Conservation (phyloP, 306 rosid genomes). For the Hylodesmum podocarpum region DNA sequence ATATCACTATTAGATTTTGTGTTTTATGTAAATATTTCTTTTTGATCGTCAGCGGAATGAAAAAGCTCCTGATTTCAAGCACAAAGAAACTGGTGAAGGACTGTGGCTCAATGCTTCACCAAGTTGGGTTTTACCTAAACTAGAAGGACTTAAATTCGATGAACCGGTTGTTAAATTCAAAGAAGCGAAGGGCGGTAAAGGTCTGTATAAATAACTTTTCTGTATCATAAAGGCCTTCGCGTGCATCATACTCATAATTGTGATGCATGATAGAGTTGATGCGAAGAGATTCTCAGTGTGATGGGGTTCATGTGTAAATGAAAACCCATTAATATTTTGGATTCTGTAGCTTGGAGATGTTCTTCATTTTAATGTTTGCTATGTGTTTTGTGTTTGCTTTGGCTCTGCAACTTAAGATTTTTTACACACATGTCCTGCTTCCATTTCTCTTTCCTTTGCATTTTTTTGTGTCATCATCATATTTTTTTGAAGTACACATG, state of each 20-base stretch:
- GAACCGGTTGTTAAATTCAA: slow-evolving; percentile 28
- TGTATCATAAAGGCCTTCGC: not conserved
- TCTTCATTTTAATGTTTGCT: not conserved
- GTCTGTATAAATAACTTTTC: slow-evolving; percentile 13
- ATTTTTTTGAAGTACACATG: not conserved
- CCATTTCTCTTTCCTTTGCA: not conserved
- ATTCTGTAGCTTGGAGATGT: slow-evolving; percentile 2
- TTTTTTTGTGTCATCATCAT: slow-evolving; percentile 7
- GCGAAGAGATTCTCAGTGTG: too few relatives aligned
- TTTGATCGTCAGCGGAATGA: slow-evolving; percentile 42
- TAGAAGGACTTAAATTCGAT: slow-evolving; percentile 47
- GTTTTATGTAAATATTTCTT: not conserved
- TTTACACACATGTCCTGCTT: not conserved
- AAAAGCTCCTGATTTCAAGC: slow-evolving; percentile 67
- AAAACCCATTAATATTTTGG: not conserved
- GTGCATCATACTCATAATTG: slow-evolving; percentile 5
- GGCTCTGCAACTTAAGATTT: not conserved
- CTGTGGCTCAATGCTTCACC: slow-evolving; percentile 59
- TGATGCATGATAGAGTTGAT: not conserved
- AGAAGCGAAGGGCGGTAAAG: slow-evolving; percentile 28
- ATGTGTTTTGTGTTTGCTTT: not conserved
- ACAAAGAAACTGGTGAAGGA: slow-evolving; percentile 61
- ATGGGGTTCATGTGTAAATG: too few relatives aligned
- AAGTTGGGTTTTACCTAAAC: slow-evolving; percentile 48
- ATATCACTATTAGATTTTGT: slow-evolving; percentile 12